phyloP scores from a whole-genome alignment of 78 protist species.

The Monocercomonoides exilis region DNA sequence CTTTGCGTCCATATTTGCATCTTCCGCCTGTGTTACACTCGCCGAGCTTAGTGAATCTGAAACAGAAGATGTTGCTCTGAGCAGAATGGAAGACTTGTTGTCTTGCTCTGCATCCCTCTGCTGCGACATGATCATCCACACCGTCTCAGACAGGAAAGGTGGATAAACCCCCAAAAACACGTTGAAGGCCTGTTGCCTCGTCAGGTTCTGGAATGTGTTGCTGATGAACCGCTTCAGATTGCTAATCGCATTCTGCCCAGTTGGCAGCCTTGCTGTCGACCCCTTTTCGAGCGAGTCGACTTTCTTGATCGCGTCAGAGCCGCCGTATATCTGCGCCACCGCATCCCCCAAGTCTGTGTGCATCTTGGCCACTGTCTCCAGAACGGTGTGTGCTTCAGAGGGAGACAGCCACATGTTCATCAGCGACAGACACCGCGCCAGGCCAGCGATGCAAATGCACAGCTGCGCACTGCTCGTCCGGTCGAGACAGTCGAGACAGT shows the following conservation, averaged over 20 bases:
- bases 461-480: constrained; percentile 90
- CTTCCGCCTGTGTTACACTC: no score
- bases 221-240: constrained; percentile 5
- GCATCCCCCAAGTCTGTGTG: background rate
- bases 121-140: background rate
- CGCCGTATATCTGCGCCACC: background rate
- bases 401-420: background rate
- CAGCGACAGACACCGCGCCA: constrained; percentile 21
- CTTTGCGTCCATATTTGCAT: no score
- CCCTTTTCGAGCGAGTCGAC: background rate
- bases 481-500: constrained; percentile 96
- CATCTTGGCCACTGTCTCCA: background rate
- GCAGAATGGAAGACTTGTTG: no score
- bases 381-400: background rate
- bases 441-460: constrained; percentile 66
- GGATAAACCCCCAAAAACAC: background rate
- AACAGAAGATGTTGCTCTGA: no score
- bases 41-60: no score
- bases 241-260: background rate
- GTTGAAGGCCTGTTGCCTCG: constrained; percentile 15
- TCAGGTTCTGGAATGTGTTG: constrained; percentile 25
- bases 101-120: no score
- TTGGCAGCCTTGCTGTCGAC: background rate
- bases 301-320: background rate
- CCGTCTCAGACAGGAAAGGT: background rate